A percentile compares a stretch with the other conserved stretches of the same genome.
Conservation (phyloP, 1,284 basidiomycete genomes). For the Porodaedalea pini region DNA sequence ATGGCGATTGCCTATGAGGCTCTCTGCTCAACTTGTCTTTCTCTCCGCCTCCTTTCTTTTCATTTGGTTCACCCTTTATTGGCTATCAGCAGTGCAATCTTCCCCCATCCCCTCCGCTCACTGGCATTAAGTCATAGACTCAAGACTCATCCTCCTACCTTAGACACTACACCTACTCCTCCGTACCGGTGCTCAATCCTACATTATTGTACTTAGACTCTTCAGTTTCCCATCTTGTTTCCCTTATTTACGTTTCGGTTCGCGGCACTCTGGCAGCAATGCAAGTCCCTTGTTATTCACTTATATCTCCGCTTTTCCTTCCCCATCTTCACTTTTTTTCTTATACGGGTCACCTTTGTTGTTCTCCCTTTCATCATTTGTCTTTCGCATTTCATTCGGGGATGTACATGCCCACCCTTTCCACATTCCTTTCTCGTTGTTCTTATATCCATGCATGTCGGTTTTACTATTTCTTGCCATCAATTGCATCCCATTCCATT, state of each 20-base stretch:
- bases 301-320: neutral
- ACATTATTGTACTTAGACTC: neutral
- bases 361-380: neutral
- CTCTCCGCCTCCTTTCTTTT: neutral
- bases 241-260: neutral
- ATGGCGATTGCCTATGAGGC: slow-evolving; percentile 28
- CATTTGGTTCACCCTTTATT: neutral
- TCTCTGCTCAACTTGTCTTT: neutral
- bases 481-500: neutral
- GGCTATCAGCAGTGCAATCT: slow-evolving; percentile 3
- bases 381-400: neutral
- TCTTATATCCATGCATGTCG: neutral
- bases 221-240: neutral
- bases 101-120: neutral
- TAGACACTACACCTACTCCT: slow-evolving; percentile 4
- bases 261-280: neutral
- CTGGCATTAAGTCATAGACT: slow-evolving; percentile 12
- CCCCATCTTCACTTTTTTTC: neutral
- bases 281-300: neutral
- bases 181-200: slow-evolving; percentile 4
- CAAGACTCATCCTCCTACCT: neutral
- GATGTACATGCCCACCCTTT: neutral
- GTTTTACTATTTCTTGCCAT: neutral
- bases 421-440: neutral
- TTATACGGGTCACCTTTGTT: neutral